A percentile compares a stretch with the other conserved stretches of the same genome.
Conservation (phyloP, 495 filamentous ascomycete species). For the Penicillium atrosanguineum region DNA sequence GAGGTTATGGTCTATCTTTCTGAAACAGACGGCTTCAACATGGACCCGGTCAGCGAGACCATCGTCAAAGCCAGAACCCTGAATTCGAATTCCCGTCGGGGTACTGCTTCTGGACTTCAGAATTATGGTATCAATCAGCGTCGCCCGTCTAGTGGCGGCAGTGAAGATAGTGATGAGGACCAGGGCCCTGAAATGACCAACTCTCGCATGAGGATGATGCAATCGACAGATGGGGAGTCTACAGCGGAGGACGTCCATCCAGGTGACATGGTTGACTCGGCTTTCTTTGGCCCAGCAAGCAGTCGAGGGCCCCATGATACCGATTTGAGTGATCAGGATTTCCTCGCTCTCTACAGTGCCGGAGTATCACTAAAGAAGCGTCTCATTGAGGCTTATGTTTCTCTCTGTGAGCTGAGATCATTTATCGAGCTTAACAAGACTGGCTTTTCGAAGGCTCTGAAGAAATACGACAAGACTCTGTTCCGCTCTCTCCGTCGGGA, state of each 20-base stretch:
- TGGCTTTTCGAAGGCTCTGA: conserved; percentile 91
- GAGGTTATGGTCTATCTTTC: conserved; percentile 73
- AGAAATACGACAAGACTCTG: conserved; percentile 98
- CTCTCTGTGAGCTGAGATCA: conserved; percentile 92
- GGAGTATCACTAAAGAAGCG: conserved; percentile 90
- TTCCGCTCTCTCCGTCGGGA: conserved; percentile 70
- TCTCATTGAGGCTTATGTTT: conserved; percentile 81
- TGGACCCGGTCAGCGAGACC: conserved; percentile 52
- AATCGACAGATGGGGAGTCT: conserved; percentile 33
- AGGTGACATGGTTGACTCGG: conserved; percentile 44
- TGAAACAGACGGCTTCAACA: conserved; percentile 56
- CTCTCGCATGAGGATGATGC: conserved; percentile 12
- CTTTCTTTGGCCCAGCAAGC: conserved; percentile 25
- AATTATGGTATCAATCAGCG: conserved; percentile 38
- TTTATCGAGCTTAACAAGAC: conserved; percentile 96
- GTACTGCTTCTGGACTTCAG: conserved; percentile 46
- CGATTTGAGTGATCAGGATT: conserved; percentile 71
- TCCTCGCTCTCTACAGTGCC: conserved; percentile 69
- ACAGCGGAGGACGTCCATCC: conserved; percentile 41
- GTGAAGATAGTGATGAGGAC: conserved; percentile 57
- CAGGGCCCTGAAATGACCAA: conserved; percentile 10
- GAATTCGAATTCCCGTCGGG: conserved; percentile 40
- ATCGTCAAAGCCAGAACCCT: conserved; percentile 40
- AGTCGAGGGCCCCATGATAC: conserved; percentile 43
- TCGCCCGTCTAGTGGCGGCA: conserved; percentile 49